Base-by-base conservation (phyloP, 305 asterid genomes). In the Ilex paraguariensis region DNA sequence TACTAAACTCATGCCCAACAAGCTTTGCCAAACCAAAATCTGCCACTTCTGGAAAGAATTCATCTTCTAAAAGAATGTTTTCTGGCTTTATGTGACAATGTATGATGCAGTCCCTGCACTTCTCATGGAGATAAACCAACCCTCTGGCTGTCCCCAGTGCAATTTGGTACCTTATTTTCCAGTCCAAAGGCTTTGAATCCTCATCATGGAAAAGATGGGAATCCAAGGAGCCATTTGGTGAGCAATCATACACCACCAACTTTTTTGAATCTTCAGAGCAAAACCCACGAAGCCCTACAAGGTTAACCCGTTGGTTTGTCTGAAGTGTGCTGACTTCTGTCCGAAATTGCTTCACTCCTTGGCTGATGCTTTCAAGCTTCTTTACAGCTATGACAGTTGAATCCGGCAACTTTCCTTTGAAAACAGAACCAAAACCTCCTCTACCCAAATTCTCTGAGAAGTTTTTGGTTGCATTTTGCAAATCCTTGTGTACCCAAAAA, bases 391-490 rank as follows among this genome's bases (percentile, higher is more conserved):
- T 66, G 56, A 57, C 75, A 16, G 80, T 68, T 12, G 90, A 81
- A 70, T 85, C 88, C 13, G 90, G 79, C 30, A 87, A 68, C 52
- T 63, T 70, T 40, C 96, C 96, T 66, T 77, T 85, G 65, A 78
- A 87, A 63, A 87, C 95, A 14, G 87, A 85, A 49, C 95, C 95
- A 60, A 87, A 87, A 11, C 94, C 91, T 61, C 96, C 96, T 39
- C 88, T 84, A 13, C 91, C 94, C 42, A 83, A 78, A 69, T 79
- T 85, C 16, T 83, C 81, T 0, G 91, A 83, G 72, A 88, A 88
- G 39, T 80, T 81, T 68, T 80, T 88, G 36, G 96, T 73, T 60
- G n/a, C n/a, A n/a, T n/a, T n/a, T n/a, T n/a, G n/a, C n/a, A n/a
- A n/a, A n/a, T n/a, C n/a, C n/a, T n/a, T 83, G 91, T 79, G 72